Conservation (phyloP, 768 basidiomycete genomes). For the Phanerodontia chrysosporium region DNA sequence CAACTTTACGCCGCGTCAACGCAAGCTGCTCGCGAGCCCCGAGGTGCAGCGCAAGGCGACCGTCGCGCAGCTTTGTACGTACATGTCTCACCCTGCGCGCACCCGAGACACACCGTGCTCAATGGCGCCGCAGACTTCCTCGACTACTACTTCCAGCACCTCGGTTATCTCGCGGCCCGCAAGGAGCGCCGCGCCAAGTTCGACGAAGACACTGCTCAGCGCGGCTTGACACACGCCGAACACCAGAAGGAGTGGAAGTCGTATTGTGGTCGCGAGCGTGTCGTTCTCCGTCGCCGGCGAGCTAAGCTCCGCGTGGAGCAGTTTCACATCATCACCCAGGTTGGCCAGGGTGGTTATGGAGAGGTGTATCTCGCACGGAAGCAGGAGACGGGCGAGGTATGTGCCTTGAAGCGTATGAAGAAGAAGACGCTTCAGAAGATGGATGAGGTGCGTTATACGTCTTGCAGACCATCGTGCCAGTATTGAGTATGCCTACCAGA, state of each 20-base stretch:
- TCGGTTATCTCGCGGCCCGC: conserved; percentile 84
- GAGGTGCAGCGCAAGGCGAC: conserved; percentile 96
- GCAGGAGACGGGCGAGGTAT: conserved; percentile 93
- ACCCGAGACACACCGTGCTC: not conserved
- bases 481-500: conserved; percentile 39
- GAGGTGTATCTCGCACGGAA: conserved; percentile 96
- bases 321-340: conserved; percentile 98
- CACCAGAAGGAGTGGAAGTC: conserved; percentile 83
- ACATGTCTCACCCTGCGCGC: not conserved
- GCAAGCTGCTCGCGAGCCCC: conserved; percentile 72
- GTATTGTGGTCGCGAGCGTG: conserved; percentile 91
- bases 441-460: conserved; percentile 71
- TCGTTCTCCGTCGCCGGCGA: conserved; percentile 85
- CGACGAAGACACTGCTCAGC: conserved; percentile 72
- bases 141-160: conserved; percentile 95
- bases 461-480: not conserved
- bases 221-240: conserved; percentile 51
- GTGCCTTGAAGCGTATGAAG: conserved; percentile 95
- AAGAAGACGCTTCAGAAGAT: conserved; percentile 95
- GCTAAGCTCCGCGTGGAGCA: conserved; percentile 91
- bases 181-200: conserved; percentile 83
- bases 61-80: conserved; percentile 92
- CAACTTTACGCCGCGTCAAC: conserved; percentile 77
- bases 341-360: conserved; percentile 98
- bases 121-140: conserved; percentile 68